Base-by-base conservation (phyloP, 768 basidiomycete species). In the Cystofilobasidium ferigula region DNA sequence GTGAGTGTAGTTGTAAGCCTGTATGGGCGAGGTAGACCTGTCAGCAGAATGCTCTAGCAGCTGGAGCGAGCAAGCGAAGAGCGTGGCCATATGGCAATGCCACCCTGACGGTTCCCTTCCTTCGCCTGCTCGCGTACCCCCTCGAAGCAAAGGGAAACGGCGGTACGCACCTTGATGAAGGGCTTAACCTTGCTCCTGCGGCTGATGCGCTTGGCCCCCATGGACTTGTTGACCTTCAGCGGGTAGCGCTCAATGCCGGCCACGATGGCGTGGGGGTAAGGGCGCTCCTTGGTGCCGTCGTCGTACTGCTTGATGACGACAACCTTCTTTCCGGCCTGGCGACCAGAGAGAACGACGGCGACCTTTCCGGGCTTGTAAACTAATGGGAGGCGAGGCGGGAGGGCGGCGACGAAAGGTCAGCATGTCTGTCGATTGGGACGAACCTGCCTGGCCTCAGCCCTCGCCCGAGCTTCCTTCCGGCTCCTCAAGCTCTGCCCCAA, bases 241-340 rank as follows among this genome's bases (percentile, higher is more conserved):
- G 95, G 95, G 85, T 95, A 97, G 72, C 92, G 85, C 82, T 99
- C 94, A 76, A 99, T 84, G 71, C 95, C 95, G 67, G 92, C 95
- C 75, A 98, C 94, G 75, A 99, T 86, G 73, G 95, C 95, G 77
- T 99, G 92, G 71, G 94, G 89, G 81, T 95, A 99, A 64, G 86
- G 89, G 70, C 89, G 83, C 72, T 92, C 90, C 80, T 97, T 97
- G 72, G 87, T 90, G 47, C 93, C 93, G 77, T 98, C 95, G 76
- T 99, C 95, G 69, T 85, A 77, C 79, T 97, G 94, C 80, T 93
- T 95, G 79, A 99, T 91, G 71, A 98, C 88, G 69, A 99, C 94
- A 72, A 97, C 94, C 83, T 99, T 99, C 82, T 89, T 91, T 76
- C 95, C 95, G 71, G 95, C 95, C 78, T 97, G 95, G 77, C 95